Conservation (phyloP, 2,329 filamentous ascomycete species). For the Colletotrichum aenigma region DNA sequence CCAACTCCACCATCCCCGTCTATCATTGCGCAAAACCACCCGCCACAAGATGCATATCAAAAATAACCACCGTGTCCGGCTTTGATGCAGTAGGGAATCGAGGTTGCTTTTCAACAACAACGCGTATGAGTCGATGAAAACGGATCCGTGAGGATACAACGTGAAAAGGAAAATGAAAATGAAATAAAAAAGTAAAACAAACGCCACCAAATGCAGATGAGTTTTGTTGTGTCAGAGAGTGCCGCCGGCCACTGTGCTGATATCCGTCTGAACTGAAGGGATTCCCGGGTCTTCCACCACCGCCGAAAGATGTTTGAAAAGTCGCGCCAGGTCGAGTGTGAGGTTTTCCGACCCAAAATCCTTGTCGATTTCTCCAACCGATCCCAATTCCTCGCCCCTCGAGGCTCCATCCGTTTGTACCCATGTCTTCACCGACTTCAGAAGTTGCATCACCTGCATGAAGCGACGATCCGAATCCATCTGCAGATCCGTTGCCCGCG, state of each 20-base stretch:
- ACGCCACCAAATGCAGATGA: constrained; percentile 29
- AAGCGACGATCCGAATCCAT: constrained; percentile 64
- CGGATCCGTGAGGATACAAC: constrained; percentile 13
- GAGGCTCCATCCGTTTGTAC: constrained; percentile 67
- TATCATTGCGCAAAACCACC: constrained; percentile 26
- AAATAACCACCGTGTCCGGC: constrained; percentile 23
- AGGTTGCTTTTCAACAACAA: constrained; percentile 22
- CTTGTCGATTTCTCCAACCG: constrained; percentile 71
- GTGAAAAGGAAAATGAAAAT: background rate
- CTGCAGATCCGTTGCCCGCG: constrained; percentile 55
- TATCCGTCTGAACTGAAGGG: constrained; percentile 45
- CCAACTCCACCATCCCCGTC: constrained; percentile 30
- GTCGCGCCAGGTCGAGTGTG: constrained; percentile 72
- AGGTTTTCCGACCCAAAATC: constrained; percentile 67
- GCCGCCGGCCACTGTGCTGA: constrained; percentile 32
- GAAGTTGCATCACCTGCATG: constrained; percentile 61
- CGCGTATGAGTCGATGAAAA: constrained; percentile 18
- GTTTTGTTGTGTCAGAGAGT: constrained; percentile 33
- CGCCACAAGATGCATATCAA: constrained; percentile 24
- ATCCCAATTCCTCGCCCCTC: constrained; percentile 70
- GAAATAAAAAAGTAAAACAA: background rate
- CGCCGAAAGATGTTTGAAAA: constrained; percentile 66
- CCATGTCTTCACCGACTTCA: constrained; percentile 65
- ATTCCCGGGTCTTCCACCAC: constrained; percentile 47
- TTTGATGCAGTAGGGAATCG: constrained; percentile 23